Conservation (phyloP, 2,329 filamentous ascomycete species). For the Neonectria ditissima region DNA sequence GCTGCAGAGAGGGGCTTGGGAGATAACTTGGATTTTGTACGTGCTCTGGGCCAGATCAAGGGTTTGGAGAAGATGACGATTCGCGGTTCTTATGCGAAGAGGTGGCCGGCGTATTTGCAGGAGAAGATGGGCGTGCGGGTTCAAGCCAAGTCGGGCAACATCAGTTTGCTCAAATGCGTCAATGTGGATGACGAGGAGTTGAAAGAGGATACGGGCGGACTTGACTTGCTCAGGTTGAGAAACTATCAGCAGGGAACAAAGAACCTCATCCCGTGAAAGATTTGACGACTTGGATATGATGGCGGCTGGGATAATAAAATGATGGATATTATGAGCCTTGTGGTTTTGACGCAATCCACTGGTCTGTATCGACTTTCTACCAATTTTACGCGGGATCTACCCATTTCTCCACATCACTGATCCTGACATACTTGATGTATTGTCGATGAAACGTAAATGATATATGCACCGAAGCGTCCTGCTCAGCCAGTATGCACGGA, state of each 20-base stretch:
- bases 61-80: not conserved
- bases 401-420: slow-evolving; percentile 45
- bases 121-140: not conserved
- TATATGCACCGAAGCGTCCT: slow-evolving; percentile 48
- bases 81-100: not conserved
- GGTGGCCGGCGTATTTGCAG: not conserved
- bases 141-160: not conserved
- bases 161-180: not conserved
- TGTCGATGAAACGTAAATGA: slow-evolving; percentile 58
- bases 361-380: not conserved
- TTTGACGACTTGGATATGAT: no score
- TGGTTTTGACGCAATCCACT: not conserved
- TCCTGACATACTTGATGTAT: slow-evolving; percentile 54
- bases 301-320: no score
- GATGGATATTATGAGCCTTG: not conserved
- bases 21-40: not conserved
- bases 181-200: not conserved
- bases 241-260: not conserved
- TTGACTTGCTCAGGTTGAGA: not conserved
- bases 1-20: not conserved
- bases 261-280: not conserved
- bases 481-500: slow-evolving; percentile 53
- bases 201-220: not conserved
- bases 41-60: not conserved
- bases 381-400: slow-evolving; percentile 18